A percentile compares a stretch with the other conserved stretches of the same genome.
These are phyloP conservation scores for Scutellaria barbata DNA, from an alignment of 257 asterid species.

Conservation along the genomic window DNA sequence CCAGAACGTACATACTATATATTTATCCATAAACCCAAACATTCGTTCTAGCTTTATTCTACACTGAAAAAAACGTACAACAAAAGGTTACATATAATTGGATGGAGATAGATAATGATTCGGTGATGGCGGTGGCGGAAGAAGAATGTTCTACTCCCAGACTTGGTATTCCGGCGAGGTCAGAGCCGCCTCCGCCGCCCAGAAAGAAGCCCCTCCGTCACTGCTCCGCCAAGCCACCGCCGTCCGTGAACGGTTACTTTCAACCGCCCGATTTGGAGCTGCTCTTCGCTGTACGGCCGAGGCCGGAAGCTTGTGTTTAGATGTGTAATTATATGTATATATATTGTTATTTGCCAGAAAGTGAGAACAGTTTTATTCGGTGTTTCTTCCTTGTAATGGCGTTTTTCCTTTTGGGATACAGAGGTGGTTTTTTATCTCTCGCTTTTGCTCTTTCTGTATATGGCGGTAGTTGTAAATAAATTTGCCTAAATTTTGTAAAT, in stretches of 20 bases:
- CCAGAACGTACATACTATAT: conserved; percentile 37
- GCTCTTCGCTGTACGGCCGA: conserved; percentile 41
- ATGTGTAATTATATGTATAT: too few species aligned
- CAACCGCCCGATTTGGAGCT: conserved; percentile 58
- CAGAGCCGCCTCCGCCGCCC: conserved; percentile 59
- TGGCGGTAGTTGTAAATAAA: background rate
- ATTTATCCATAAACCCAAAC: background rate
- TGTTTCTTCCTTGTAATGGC: background rate
- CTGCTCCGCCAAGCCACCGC: conserved; percentile 34
- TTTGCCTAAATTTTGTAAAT: background rate
- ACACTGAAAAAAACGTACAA: background rate
- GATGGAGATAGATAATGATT: conserved; percentile 20
- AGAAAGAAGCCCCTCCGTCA: conserved; percentile 41
- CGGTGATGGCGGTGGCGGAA: conserved; percentile 15
- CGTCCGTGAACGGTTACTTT: conserved; percentile 53
- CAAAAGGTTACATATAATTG: background rate
- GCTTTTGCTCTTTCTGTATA: background rate
- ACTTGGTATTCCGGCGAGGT: conserved; percentile 46
- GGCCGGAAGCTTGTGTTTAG: conserved; percentile 50
- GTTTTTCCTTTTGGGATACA: too few species aligned
- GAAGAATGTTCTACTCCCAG: conserved; percentile 56
- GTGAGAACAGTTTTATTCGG: background rate
- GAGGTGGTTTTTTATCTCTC: too few species aligned
- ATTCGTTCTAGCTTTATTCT: background rate
- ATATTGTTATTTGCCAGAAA: background rate